These are phyloP conservation scores for Coemansia aciculifera DNA, from an alignment of 192 early-diverging fungal genomes.

Conservation along the genomic window DNA sequence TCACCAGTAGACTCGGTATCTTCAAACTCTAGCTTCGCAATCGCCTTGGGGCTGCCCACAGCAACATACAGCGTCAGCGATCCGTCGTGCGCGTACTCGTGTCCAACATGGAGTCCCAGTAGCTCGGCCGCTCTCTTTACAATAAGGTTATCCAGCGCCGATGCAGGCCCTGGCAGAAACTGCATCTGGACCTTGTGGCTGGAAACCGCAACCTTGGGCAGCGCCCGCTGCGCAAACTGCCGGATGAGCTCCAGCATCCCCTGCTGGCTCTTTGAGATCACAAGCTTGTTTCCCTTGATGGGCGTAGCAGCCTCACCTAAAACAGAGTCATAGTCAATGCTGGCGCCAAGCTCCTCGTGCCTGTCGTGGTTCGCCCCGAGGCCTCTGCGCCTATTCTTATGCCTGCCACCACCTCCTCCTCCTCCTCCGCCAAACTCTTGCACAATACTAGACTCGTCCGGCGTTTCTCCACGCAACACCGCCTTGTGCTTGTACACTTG, in stretches of 20 bases:
- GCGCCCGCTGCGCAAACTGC: constrained; percentile 40
- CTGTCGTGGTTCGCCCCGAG: background rate
- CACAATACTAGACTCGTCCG: constrained; percentile 24
- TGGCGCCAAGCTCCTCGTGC: constrained; percentile 13
- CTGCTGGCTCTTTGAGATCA: constrained; percentile 47
- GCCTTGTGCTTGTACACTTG: constrained; percentile 56
- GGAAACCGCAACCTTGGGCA: constrained; percentile 35
- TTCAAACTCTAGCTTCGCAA: constrained; percentile 52
- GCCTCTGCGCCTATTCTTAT: background rate
- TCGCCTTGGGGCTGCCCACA: constrained; percentile 35
- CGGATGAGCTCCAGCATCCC: constrained; percentile 41
- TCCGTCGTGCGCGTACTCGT: constrained; percentile 46
- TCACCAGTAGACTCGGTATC: constrained; percentile 30
- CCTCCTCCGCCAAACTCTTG: background rate
- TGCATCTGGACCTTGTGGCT: constrained; percentile 47
- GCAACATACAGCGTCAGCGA: constrained; percentile 49
- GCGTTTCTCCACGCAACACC: constrained; percentile 35
- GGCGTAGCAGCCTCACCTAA: constrained; percentile 43
- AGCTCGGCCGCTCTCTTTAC: constrained; percentile 37
- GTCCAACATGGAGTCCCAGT: constrained; percentile 46
- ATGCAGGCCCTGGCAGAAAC: constrained; percentile 38
- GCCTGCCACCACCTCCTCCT: background rate
- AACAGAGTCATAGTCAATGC: constrained; percentile 22
- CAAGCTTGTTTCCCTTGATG: constrained; percentile 35
- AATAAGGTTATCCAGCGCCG: constrained; percentile 42